phyloP scores from a whole-genome alignment of 169 alveolate species.

The Plasmodium adleri region DNA sequence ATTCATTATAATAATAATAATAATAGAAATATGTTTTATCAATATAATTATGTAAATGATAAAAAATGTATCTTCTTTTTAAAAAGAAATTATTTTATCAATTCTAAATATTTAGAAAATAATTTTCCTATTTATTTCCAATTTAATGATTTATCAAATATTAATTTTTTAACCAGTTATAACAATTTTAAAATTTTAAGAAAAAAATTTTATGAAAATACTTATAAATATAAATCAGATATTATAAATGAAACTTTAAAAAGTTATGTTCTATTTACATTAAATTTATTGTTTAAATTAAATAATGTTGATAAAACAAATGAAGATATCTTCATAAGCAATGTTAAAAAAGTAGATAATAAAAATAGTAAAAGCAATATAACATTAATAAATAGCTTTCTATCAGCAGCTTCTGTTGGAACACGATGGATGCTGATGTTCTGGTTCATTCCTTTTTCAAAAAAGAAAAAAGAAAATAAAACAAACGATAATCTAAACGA shows the following conservation, averaged over 20 bases:
- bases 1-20: conserved; percentile 1
- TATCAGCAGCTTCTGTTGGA: neutral
- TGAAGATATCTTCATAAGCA: neutral
- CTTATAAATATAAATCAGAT: conserved; percentile 3
- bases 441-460: too few relatives aligned
- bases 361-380: neutral
- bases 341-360: conserved; percentile 4
- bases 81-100: conserved; percentile 34
- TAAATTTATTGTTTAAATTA: conserved; percentile 26
- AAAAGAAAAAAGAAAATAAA: conserved; percentile 11
- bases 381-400: too few relatives aligned
- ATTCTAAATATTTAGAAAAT: conserved; percentile 37
- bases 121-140: conserved; percentile 34
- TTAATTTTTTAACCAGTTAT: conserved; percentile 21
- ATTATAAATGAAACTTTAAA: conserved; percentile 21
- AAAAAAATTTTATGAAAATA: conserved; percentile 16
- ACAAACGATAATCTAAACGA: neutral
- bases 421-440: too few relatives aligned
- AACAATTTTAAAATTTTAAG: conserved; percentile 22
- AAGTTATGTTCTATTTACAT: conserved; percentile 1
- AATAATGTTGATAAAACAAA: neutral
- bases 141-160: conserved; percentile 71
- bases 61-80: conserved; percentile 22
- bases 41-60: conserved; percentile 16
- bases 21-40: conserved; percentile 3